Evolutionary conservation across 2,329 filamentous ascomycete species (phyloP), one percentile per base, ranked within the genome.

Genomic region (Didymella glomerata): DNA sequence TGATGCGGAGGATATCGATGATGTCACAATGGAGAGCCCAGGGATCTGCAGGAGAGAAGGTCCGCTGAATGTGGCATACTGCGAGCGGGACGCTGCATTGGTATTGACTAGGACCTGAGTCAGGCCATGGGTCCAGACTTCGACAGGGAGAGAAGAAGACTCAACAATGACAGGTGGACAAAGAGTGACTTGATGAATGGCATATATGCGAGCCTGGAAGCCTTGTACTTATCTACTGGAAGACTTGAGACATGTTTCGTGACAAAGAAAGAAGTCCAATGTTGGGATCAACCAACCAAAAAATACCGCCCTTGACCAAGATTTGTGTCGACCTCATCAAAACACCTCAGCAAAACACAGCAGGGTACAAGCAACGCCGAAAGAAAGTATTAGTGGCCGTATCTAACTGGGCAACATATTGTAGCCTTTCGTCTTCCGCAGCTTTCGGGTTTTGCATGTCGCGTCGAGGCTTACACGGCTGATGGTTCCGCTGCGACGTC

Each of bases 381-480:
- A 47, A 13, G n/a, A 41, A 42, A 45, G 5, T 27, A 20, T 6
- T 4, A 58, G 28, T 36, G 55, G 48, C 49, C 44, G 44, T 57
- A 42, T 16, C 4, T 24, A 4, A 4, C 18, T 20, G 7, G 9
- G 44, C 3, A 36, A 48, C 36, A 52, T 47, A 53, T 57, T 48
- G 38, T 30, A 57, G 27, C 49, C 49, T 25, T 7, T 34, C 52
- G 41, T 54, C 18, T 8, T 24, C 34, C 28, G 25, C 7, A 16
- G 13, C 41, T 40, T 40, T 11, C 9, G 8, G 36, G 18, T 18
- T 4, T 10, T 4, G 36, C 5, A 20, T 20, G 36, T 20, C 18
- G 18, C n/a, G 20, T 36, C 32, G 16, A 4, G 36, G n/a, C 18
- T 40, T 20, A 40, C 5, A 11, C n/a, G 18, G 16, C 36, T 18